Conservation (phyloP, 305 asterid genomes). For the Solanum aculeatissimum region DNA sequence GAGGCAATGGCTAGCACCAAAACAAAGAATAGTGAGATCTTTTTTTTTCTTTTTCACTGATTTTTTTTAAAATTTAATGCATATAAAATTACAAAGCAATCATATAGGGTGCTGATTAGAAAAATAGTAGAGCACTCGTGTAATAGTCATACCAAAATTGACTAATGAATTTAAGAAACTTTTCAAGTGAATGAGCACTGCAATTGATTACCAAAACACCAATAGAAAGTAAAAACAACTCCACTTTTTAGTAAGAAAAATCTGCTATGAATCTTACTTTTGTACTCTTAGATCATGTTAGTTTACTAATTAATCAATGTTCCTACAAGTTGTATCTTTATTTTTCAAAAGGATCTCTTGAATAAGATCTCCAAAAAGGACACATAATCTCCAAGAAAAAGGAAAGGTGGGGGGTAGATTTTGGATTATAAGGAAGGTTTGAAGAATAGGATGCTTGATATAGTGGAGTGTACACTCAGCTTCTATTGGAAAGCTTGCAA, state of each 20-base stretch:
- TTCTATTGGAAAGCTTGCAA: conserved; percentile 4
- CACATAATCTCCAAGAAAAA: not conserved
- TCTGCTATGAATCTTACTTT: conserved; percentile 14
- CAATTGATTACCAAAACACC: conserved; percentile 2
- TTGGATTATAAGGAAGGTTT: not conserved
- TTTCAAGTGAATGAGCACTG: not conserved
- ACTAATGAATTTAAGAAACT: not conserved
- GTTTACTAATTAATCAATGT: conserved; percentile 9
- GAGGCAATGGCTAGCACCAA: not conserved
- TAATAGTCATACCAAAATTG: conserved; percentile 11
- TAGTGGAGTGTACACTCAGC: conserved; percentile 23
- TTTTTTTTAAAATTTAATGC: not conserved
- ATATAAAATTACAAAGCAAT: conserved; percentile 3
- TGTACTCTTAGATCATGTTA: not conserved
- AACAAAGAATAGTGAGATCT: not conserved
- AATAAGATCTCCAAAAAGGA: conserved; percentile 5
- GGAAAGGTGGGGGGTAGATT: not conserved
- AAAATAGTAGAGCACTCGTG: conserved; percentile 7
- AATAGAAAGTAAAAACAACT: not conserved
- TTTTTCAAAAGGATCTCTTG: conserved; percentile 3
- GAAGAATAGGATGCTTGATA: conserved; percentile 12
- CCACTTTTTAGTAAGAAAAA: not conserved
- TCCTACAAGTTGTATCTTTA: conserved; percentile 1
- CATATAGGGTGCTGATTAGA: not conserved
- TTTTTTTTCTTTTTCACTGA: not conserved